Evolutionary conservation across 805 yeast species (phyloP).

Genomic region (Wickerhamiella siamensis): DNA sequence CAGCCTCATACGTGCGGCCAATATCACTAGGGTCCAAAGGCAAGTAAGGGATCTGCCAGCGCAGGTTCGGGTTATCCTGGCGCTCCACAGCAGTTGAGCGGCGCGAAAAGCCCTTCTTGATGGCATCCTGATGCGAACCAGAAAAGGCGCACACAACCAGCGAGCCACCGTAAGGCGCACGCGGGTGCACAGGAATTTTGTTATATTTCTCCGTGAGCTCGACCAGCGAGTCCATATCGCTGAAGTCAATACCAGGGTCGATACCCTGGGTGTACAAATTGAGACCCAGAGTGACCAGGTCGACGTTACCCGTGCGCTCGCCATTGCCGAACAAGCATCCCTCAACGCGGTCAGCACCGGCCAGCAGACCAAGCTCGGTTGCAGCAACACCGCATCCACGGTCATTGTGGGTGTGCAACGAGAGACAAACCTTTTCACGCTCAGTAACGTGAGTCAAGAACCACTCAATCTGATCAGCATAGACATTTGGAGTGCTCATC

Average conservation of each 20-base stretch:
- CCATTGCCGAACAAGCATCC: conserved; percentile 80
- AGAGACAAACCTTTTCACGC: conserved; percentile 57
- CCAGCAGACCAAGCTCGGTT: conserved; percentile 65
- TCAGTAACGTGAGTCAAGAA: conserved; percentile 46
- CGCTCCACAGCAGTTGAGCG: conserved; percentile 28
- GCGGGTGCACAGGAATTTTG: conserved; percentile 62
- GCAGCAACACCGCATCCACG: conserved; percentile 87
- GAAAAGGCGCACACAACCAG: conserved; percentile 72
- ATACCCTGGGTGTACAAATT: conserved; percentile 71
- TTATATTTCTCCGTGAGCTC: conserved; percentile 68
- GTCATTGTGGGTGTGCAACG: conserved; percentile 74
- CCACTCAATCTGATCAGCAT: conserved; percentile 74
- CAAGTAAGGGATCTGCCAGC: conserved; percentile 66
- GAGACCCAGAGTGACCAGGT: conserved; percentile 61
- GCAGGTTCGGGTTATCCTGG: conserved; percentile 24
- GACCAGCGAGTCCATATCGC: conserved; percentile 49
- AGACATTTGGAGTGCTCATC: conserved; percentile 65
- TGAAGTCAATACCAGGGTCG: conserved; percentile 54
- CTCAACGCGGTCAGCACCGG: conserved; percentile 81
- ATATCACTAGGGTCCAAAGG: conserved; percentile 77
- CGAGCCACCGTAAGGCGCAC: conserved; percentile 76
- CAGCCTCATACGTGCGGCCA: conserved; percentile 85
- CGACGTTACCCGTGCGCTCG: conserved; percentile 80
- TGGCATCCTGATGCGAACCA: conserved; percentile 83
- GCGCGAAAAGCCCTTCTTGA: conserved; percentile 59